Evolutionary conservation across 2,329 filamentous ascomycete species (phyloP), one percentile per base, ranked within the genome.

Genomic region (Penicillium brevicompactum): DNA sequence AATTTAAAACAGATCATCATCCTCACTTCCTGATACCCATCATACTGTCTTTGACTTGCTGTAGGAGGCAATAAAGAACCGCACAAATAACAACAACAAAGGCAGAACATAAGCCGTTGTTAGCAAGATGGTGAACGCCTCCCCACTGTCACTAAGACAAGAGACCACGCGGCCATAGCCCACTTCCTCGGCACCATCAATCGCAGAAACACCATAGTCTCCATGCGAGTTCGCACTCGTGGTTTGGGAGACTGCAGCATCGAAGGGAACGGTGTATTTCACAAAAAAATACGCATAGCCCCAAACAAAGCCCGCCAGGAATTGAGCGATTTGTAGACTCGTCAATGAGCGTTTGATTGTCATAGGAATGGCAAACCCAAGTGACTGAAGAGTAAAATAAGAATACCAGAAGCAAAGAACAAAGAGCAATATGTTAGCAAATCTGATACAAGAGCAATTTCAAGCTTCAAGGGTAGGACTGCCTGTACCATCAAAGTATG

Each of bases 51-150:
- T 34, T 6, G 4, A 4, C 37, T 40, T 42, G 9, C 16, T 38
- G 18, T 95, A 95, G 61, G 89, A 90, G 58, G 86, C 82, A 69
- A 92, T 82, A 80, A 94, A 95, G 82, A 94, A 95, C 69, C 86
- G 87, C 61, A 87, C 84, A 70, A 95, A 95, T 24, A 95, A 83
- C 64, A 87, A 75, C 27, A 90, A 93, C 55, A 96, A 78, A 5
- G 91, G 91, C 4, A 87, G 82, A n/a, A 96, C 84, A 75, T 95
- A 95, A 58, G 92, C 75, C 37, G 31, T 51, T 27, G 55, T 44
- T 22, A 92, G 82, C 72, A 94, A 94, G 60, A 94, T 82, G 9
- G 47, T 27, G 5, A 52, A 52, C 1, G 37, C 57, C 24, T 54
- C 57, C 3, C 57, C 57, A 9, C 55, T 57, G n/a, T 53, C 49